Evolutionary conservation across 163 green algal species (phyloP).

Genomic region (Trebouxiophyceae sp.): DNA sequence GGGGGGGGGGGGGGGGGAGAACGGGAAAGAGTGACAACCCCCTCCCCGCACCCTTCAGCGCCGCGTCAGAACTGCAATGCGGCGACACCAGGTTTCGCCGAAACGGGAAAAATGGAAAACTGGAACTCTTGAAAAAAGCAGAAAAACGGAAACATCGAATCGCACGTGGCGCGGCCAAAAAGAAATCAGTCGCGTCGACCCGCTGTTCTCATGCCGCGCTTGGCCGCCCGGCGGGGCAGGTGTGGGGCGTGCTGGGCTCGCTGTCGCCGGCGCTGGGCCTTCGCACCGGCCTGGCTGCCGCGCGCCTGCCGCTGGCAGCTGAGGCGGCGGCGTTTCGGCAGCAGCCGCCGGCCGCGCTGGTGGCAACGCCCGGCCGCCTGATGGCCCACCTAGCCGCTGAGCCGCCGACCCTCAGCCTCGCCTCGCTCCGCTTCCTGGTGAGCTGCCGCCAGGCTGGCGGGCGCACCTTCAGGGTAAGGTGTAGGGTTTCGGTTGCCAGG

Average conservation of each 20-base stretch:
- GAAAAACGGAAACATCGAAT: no score
- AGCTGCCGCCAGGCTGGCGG: neutral
- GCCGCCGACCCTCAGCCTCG: conserved; percentile 50
- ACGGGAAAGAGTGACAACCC: no score
- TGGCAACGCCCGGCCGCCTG: conserved; percentile 87
- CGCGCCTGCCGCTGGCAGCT: conserved; percentile 30
- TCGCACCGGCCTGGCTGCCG: conserved; percentile 43
- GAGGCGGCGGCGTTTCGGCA: conserved; percentile 32
- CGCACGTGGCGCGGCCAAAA: no score
- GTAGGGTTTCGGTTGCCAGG: neutral
- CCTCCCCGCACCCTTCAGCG: no score
- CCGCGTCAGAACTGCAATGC: no score
- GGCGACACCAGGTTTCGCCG: no score
- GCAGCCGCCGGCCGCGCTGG: conserved; percentile 51
- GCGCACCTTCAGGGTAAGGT: neutral
- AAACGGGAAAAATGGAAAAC: no score
- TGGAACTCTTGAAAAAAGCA: no score
- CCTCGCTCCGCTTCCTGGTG: conserved; percentile 53
- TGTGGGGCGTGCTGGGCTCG: conserved; percentile 45
- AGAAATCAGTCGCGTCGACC: no score
- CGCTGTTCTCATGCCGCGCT: no score
- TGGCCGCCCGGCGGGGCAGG: conserved; percentile 35
- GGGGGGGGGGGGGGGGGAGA: no score
- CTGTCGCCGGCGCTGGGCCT: conserved; percentile 49
- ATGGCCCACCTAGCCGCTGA: conserved; percentile 75